These are phyloP conservation scores for Eremothecium coryli DNA, from an alignment of 1,139 yeast genomes.

Conservation along the genomic window DNA sequence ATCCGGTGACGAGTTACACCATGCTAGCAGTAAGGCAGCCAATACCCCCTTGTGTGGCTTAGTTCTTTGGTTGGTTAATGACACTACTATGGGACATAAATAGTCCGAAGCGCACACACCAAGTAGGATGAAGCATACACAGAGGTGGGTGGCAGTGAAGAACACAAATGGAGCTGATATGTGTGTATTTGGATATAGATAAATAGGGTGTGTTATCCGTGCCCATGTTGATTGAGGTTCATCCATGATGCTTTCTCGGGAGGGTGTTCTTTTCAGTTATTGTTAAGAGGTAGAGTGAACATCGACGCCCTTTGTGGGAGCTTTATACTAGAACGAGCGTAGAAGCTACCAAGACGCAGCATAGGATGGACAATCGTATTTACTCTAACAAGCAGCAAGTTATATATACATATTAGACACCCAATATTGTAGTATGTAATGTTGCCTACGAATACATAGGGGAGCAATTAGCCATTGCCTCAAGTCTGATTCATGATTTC, in stretches of 20 bases:
- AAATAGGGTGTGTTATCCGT: slow-evolving; percentile 25
- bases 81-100: slow-evolving; percentile 29
- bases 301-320: background rate
- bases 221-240: slow-evolving; percentile 12
- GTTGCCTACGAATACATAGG: no score
- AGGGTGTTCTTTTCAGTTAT: background rate
- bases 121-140: slow-evolving; percentile 22
- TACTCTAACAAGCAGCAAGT: no score
- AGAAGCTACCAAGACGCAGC: no score
- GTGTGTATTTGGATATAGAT: slow-evolving; percentile 17
- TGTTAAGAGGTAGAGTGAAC: slow-evolving; percentile 1
- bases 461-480: no score
- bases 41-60: slow-evolving; percentile 16
- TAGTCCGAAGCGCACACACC: slow-evolving; percentile 31
- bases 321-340: no score
- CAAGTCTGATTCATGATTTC: no score
- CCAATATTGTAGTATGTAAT: no score
- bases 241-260: slow-evolving; percentile 2
- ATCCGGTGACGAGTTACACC: slow-evolving; percentile 94
- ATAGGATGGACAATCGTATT: no score
- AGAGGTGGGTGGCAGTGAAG: slow-evolving; percentile 20
- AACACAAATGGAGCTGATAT: slow-evolving; percentile 17
- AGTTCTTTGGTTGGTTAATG: slow-evolving; percentile 20
- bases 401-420: no score
- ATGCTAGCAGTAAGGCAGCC: slow-evolving; percentile 50